These are phyloP conservation scores for Saturnispora serradocipensis DNA, from an alignment of 805 yeast species.

Conservation along the genomic window DNA sequence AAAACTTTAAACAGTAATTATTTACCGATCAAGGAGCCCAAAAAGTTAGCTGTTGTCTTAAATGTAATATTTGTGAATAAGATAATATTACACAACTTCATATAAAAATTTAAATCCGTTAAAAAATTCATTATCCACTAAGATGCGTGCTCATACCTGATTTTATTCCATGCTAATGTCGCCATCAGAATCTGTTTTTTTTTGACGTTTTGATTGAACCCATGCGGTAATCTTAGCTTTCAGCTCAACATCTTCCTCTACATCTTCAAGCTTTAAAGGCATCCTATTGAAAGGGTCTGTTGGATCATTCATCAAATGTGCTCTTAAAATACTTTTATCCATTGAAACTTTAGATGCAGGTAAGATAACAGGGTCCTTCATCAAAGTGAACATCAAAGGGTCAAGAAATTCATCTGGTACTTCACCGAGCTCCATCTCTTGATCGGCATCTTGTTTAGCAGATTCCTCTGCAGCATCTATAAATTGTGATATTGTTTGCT, in stretches of 20 bases:
- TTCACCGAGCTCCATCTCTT: slow-evolving; percentile 83
- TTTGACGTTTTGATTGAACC: slow-evolving; percentile 32
- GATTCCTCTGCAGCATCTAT: slow-evolving; percentile 56
- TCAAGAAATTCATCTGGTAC: slow-evolving; percentile 94
- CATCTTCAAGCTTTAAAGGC: slow-evolving; percentile 86
- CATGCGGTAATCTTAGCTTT: slow-evolving; percentile 52
- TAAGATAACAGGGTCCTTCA: slow-evolving; percentile 93
- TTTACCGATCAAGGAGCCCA: no score
- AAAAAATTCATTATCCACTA: neutral
- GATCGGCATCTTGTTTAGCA: slow-evolving; percentile 59
- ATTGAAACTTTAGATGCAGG: slow-evolving; percentile 81
- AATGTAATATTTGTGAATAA: neutral
- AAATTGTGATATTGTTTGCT: slow-evolving; percentile 44
- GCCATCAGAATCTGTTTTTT: slow-evolving; percentile 18
- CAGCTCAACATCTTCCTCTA: slow-evolving; percentile 66
- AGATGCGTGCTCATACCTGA: neutral
- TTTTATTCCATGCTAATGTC: slow-evolving; percentile 17
- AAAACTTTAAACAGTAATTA: no score
- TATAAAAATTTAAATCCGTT: neutral
- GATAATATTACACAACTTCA: neutral
- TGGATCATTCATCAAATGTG: slow-evolving; percentile 87
- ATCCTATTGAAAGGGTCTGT: slow-evolving; percentile 96
- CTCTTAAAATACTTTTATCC: slow-evolving; percentile 85
- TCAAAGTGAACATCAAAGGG: slow-evolving; percentile 90
- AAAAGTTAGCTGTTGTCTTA: no score